These are phyloP conservation scores for Colletotrichum truncatum DNA, from an alignment of 2,329 filamentous ascomycete genomes.

Conservation along the genomic window DNA sequence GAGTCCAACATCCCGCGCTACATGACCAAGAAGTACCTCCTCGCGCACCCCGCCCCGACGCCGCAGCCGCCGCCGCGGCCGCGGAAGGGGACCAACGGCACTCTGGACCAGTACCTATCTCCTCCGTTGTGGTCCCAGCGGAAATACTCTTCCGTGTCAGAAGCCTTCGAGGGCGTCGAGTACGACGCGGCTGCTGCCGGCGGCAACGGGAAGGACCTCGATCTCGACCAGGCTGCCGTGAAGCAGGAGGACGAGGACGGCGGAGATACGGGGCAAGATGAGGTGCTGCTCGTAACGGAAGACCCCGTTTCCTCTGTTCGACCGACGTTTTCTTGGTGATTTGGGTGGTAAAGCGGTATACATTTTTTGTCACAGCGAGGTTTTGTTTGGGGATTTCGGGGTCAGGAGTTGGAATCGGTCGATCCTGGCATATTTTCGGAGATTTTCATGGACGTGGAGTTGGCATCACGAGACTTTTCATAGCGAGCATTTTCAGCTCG, in stretches of 20 bases:
- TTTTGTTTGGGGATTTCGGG: too few relatives aligned
- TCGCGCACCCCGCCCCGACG: slow-evolving; percentile 36
- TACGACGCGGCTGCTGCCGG: slow-evolving; percentile 36
- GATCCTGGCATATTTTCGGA: too few relatives aligned
- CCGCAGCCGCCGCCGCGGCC: slow-evolving; percentile 26
- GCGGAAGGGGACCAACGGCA: slow-evolving; percentile 7
- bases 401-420: too few relatives aligned
- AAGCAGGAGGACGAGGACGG: slow-evolving; percentile 37
- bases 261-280: slow-evolving; percentile 29
- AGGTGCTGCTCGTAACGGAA: slow-evolving; percentile 40
- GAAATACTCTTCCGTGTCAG: slow-evolving; percentile 44
- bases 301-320: slow-evolving; percentile 31
- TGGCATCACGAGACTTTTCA: too few relatives aligned
- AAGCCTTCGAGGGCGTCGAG: slow-evolving; percentile 40
- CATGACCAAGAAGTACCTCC: slow-evolving; percentile 52
- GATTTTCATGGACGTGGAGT: too few relatives aligned
- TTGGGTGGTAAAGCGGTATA: not conserved
- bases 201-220: not conserved
- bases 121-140: slow-evolving; percentile 30
- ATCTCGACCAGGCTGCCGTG: slow-evolving; percentile 34
- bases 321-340: slow-evolving; percentile 17
- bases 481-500: too few relatives aligned
- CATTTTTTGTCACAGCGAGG: not conserved
- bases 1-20: slow-evolving; percentile 55
- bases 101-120: not conserved